Evolutionary conservation across 208 protist species (phyloP).

Genomic region (Chromosphaera perkinsii): DNA sequence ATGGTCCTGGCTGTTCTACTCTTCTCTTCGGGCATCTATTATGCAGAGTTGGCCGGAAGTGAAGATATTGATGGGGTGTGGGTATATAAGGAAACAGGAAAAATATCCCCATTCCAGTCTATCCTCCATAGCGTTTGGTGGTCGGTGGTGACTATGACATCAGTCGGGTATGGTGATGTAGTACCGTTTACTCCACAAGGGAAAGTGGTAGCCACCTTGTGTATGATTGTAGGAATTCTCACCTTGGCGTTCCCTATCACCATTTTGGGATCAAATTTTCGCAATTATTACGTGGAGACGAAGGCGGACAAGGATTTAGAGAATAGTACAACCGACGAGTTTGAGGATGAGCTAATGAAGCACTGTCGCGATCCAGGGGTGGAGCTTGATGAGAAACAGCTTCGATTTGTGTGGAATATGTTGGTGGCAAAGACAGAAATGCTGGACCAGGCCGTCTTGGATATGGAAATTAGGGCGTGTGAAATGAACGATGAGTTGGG

Average conservation of each 20-base stretch:
- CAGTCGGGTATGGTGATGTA: constrained; percentile 49
- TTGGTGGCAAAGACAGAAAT: too few species aligned
- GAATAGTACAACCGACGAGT: background rate
- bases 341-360: too few species aligned
- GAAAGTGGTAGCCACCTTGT: constrained; percentile 32
- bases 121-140: constrained; percentile 43
- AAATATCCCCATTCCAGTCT: constrained; percentile 14
- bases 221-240: constrained; percentile 46
- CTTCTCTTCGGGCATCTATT: constrained; percentile 41
- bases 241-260: constrained; percentile 55
- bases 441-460: too few species aligned
- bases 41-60: constrained; percentile 28
- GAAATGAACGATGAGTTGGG: too few species aligned
- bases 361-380: too few species aligned
- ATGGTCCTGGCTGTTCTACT: constrained; percentile 37
- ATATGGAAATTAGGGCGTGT: too few species aligned
- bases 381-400: too few species aligned
- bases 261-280: constrained; percentile 52
- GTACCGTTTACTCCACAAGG: constrained; percentile 23
- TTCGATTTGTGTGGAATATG: too few species aligned
- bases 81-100: background rate
- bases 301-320: background rate
- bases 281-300: constrained; percentile 14
- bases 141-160: constrained; percentile 48
- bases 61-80: background rate